Evolutionary conservation across 2,329 filamentous ascomycete species (phyloP), one percentile per base, ranked within the genome.

Genomic region (Xylaria sp.): DNA sequence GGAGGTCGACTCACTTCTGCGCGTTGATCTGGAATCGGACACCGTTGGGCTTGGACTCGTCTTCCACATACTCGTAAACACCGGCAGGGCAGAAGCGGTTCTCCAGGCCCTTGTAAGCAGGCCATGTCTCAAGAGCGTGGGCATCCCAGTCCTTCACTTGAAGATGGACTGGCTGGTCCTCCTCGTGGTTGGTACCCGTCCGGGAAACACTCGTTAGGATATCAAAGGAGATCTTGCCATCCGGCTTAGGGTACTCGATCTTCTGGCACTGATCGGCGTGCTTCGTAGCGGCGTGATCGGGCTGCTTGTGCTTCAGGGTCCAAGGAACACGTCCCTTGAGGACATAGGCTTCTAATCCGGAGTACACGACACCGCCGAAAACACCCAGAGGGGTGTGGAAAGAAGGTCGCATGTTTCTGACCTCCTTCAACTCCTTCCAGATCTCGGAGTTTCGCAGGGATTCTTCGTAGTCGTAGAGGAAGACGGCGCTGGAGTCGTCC

Each of bases 41-140:
- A 7, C 94, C 94, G 60, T 91, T 80, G 51, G 90, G 84, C 77
- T 96, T 97, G 58, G 82, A 87, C 57, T 88, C 83, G 72, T 99
- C 94, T 77, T 99, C 94, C 7, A 97, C 86, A 74, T 99, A 99
- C 75, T 99, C 94, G 71, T 99, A 99, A 66, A 99, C 94, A 11
- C 92, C 94, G 0, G 94, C 94, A 16, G 94, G 94, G 73, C 94
- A 99, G 80, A 99, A 99, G 18, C 94, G 83, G 74, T 95, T 97
- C 81, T 99, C 94, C 3, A 99, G 73, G 8, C 94, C 94, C 80
- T 96, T 89, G 77, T 90, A 99, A 63, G 83, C 82, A 19, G 94
- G 94, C 79, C 87, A 99, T 55, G 91, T 88, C 73, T 86, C 84
- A 63, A 87, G 80, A 1, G 91, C 88, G 77, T 99, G 94, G 71